Base-by-base conservation (phyloP, 2,329 filamentous ascomycete genomes). In the Colletotrichum euphorbiae region DNA sequence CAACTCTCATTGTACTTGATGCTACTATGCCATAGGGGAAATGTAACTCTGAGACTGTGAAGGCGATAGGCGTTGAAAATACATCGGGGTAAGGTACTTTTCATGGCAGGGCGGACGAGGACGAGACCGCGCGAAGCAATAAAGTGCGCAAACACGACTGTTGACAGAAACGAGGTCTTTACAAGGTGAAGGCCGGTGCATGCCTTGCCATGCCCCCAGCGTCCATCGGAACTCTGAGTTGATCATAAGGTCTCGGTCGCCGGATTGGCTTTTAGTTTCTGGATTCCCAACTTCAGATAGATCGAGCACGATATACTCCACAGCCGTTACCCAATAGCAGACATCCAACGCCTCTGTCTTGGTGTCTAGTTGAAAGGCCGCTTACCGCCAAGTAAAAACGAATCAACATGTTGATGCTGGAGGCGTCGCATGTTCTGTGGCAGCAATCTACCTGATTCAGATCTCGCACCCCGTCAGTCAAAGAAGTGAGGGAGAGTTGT, bases 191-290 rank as follows among this genome's bases (percentile, higher is more conserved):
- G 15, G 21, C 13, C 21, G 46, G 28, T 13, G 38, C 38, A n/a
- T 38, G 50, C 59, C 63, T 43, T 42, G 43, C 50, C 50, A 55
- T 36, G 46, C 45, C 62, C 54, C 33, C 36, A 48, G 46, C 45
- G 36, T 52, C 58, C 58, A 42, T 51, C 58, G 46, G 58, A 52
- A 42, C 46, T 52, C 48, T 19, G 21, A 6, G 21, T 38, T 59
- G 58, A 46, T 17, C 15, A 52, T 13, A 52, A 19, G 46, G 33
- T 33, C 24, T 52, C 58, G 46, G 58, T 40, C 57, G 56, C 56
- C 45, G 56, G 17, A 43, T 36, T 17, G 33, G 4, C 8, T 24
- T 36, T 28, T 36, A 40, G 56, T 59, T 59, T 59, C 43, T 59
- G 17, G 28, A 28, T 17, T 31, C 38, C 52, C 56, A 28, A 36